phyloP scores from a whole-genome alignment of 495 filamentous ascomycete genomes.

The Talaromyces stipitatus region DNA sequence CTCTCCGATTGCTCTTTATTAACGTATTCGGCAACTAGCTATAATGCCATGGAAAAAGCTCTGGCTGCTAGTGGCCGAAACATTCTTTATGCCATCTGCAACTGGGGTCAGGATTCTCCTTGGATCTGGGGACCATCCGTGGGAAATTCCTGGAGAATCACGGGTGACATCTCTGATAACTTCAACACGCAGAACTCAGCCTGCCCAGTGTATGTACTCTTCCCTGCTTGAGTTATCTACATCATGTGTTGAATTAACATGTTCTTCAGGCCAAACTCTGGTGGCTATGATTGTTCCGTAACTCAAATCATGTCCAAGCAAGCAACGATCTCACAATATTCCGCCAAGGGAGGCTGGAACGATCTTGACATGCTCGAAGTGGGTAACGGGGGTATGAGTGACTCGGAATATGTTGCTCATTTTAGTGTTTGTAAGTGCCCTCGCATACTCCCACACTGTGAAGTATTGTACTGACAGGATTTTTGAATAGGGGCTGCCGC shows the following conservation, averaged over 20 bases:
- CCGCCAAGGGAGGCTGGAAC: conserved; percentile 17
- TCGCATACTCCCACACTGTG: not conserved
- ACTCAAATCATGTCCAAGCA: not conserved
- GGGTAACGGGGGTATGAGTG: conserved; percentile 46
- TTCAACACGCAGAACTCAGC: conserved; percentile 15
- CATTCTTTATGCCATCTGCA: conserved; percentile 58
- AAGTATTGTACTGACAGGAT: not conserved
- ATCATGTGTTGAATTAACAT: not conserved
- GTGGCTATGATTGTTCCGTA: not conserved
- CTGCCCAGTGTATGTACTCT: conserved; percentile 13
- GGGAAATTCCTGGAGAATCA: conserved; percentile 50
- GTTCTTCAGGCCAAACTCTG: not conserved
- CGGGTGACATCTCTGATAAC: conserved; percentile 40
- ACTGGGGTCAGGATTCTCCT: conserved; percentile 43
- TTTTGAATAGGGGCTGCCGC: conserved; percentile 10
- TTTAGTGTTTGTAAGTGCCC: conserved; percentile 16
- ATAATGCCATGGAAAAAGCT: conserved; percentile 54
- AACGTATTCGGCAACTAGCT: conserved; percentile 41
- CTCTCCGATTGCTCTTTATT: not conserved
- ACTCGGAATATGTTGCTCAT: conserved; percentile 22
- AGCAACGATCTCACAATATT: not conserved
- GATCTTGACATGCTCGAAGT: conserved; percentile 52
- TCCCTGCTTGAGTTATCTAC: not conserved
- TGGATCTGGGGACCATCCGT: conserved; percentile 52
- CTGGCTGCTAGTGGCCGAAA: conserved; percentile 45